Conservation (phyloP, 257 asterid genomes). For the Buddleja alternifolia region DNA sequence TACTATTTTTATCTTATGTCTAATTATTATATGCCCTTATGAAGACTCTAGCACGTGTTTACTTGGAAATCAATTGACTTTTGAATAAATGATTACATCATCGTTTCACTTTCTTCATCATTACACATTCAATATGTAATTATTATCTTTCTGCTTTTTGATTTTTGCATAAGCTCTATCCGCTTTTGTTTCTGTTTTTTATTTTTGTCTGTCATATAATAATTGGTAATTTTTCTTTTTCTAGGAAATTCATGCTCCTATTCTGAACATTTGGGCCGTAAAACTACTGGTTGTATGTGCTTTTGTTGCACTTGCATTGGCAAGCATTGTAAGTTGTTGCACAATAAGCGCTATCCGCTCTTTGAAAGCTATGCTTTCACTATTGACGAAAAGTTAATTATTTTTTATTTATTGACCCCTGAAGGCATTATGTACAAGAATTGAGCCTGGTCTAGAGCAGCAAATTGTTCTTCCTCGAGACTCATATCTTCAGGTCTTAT, state of each 20-base stretch:
- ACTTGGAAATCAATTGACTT: no score
- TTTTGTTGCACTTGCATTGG: slow-evolving; percentile 82
- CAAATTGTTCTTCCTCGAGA: slow-evolving; percentile 98
- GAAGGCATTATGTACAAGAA: slow-evolving; percentile 92
- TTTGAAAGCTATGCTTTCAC: slow-evolving; percentile 17
- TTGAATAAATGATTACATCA: no score
- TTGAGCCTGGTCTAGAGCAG: slow-evolving; percentile 97
- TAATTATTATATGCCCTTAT: slow-evolving; percentile 1
- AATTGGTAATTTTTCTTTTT: slow-evolving; percentile 28
- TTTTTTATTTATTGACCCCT: slow-evolving; percentile 24
- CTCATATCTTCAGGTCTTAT: slow-evolving; percentile 92
- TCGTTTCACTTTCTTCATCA: no score
- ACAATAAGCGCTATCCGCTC: slow-evolving; percentile 14
- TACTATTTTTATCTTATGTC: not conserved
- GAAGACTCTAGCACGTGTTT: not conserved
- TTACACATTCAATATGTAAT: not conserved
- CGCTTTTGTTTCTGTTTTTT: not conserved
- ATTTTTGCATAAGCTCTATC: slow-evolving; percentile 13
- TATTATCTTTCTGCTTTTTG: slow-evolving; percentile 4
- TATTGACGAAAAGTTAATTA: slow-evolving; percentile 4
- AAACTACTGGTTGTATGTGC: slow-evolving; percentile 73
- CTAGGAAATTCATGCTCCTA: slow-evolving; percentile 91
- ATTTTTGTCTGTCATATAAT: slow-evolving; percentile 3
- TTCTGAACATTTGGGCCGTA: slow-evolving; percentile 84
- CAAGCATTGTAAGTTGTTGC: slow-evolving; percentile 84